These are phyloP conservation scores for Cladosporium cucumerinum DNA, from an alignment of 2,329 filamentous ascomycete species.

Conservation along the genomic window DNA sequence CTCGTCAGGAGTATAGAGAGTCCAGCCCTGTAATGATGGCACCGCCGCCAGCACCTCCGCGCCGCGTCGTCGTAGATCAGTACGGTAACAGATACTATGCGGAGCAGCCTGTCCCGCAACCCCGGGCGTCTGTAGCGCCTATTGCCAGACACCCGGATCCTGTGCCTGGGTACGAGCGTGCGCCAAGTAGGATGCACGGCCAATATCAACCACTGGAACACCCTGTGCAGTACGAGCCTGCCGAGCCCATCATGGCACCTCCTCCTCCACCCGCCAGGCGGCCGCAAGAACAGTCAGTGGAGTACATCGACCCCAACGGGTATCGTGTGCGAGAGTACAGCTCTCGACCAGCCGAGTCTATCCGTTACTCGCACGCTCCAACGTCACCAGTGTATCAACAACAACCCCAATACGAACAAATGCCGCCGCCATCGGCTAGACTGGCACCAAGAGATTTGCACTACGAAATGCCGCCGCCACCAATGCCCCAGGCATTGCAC, in stretches of 20 bases:
- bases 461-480: slow-evolving; percentile 49
- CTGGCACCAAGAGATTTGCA: slow-evolving; percentile 18
- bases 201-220: slow-evolving; percentile 22
- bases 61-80: slow-evolving; percentile 73
- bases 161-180: slow-evolving; percentile 58
- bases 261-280: slow-evolving; percentile 24
- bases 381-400: slow-evolving; percentile 22
- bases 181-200: slow-evolving; percentile 46
- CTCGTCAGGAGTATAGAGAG: slow-evolving; percentile 31
- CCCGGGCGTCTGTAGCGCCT: slow-evolving; percentile 52
- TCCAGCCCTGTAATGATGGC: slow-evolving; percentile 44
- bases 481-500: slow-evolving; percentile 45
- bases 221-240: slow-evolving; percentile 37
- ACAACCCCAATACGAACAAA: slow-evolving; percentile 13
- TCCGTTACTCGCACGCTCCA: slow-evolving; percentile 26
- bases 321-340: slow-evolving; percentile 26
- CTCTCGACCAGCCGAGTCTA: slow-evolving; percentile 16
- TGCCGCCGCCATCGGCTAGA: slow-evolving; percentile 15
- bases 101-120: slow-evolving; percentile 40
- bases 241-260: slow-evolving; percentile 32
- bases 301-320: slow-evolving; percentile 30
- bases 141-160: slow-evolving; percentile 33
- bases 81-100: slow-evolving; percentile 77
- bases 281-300: slow-evolving; percentile 21
- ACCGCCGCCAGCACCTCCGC: slow-evolving; percentile 44